Evolutionary conservation across 306 rosid species (phyloP).

Genomic region (Parietaria judaica): DNA sequence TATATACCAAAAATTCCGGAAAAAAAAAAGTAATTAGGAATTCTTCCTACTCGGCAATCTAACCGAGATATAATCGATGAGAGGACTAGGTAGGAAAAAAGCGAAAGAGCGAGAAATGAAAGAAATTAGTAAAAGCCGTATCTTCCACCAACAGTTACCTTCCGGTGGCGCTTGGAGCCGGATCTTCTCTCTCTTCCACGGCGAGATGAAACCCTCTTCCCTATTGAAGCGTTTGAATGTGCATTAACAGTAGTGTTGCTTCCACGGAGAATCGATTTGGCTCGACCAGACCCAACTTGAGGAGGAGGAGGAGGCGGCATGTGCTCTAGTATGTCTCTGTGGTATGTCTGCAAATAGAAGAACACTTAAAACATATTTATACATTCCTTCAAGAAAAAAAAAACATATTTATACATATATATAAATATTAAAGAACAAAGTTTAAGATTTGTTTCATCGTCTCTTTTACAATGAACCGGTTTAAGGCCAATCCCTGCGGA

Average conservation of each 20-base stretch:
- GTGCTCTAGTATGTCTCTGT: slow-evolving; percentile 66
- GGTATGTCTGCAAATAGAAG: slow-evolving; percentile 52
- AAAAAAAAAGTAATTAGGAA: slow-evolving; percentile 24
- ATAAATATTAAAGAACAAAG: neutral
- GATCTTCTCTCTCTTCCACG: slow-evolving; percentile 53
- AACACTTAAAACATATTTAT: neutral
- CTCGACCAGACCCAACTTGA: slow-evolving; percentile 1
- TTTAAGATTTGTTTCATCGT: neutral
- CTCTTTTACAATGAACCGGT: too few relatives aligned
- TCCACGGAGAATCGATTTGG: slow-evolving; percentile 22
- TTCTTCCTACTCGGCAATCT: slow-evolving; percentile 34
- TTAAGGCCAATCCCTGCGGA: too few relatives aligned
- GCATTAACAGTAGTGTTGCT: neutral
- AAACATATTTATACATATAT: neutral
- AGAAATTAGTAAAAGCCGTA: slow-evolving; percentile 30
- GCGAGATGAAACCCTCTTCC: slow-evolving; percentile 39
- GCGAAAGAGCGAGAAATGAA: slow-evolving; percentile 19
- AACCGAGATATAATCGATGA: slow-evolving; percentile 32
- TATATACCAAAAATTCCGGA: slow-evolving; percentile 39
- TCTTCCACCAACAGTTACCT: slow-evolving; percentile 40
- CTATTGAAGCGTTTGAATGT: slow-evolving; percentile 25
- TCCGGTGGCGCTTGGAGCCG: slow-evolving; percentile 56
- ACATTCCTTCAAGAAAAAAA: too few relatives aligned
- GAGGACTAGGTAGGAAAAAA: slow-evolving; percentile 1
- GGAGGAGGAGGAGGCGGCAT: slow-evolving; percentile 48